These are phyloP conservation scores for Huntiella bhutanensis DNA, from an alignment of 2,329 filamentous ascomycete species.

Conservation along the genomic window DNA sequence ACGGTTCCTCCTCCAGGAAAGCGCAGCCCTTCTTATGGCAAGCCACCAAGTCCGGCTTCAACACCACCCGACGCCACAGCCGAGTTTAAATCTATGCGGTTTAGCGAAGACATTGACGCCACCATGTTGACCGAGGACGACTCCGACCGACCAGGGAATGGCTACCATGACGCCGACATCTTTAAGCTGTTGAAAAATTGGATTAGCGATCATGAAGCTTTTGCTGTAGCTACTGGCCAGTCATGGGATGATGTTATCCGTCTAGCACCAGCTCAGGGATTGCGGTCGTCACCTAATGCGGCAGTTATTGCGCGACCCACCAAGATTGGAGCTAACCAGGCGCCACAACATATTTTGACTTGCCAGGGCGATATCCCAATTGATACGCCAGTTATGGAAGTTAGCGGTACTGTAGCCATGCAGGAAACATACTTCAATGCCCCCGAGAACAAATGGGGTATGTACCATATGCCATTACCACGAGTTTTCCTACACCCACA, in stretches of 20 bases:
- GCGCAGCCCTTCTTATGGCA: constrained; percentile 42
- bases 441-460: constrained; percentile 46
- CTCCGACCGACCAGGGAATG: no score
- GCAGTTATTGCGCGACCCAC: constrained; percentile 23
- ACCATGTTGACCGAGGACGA: no score
- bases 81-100: no score
- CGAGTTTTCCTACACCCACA: constrained; percentile 78
- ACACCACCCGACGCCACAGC: constrained; percentile 43
- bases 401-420: constrained; percentile 60
- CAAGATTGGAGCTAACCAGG: constrained; percentile 26
- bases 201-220: constrained; percentile 53
- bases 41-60: constrained; percentile 58
- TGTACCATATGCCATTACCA: constrained; percentile 44
- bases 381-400: constrained; percentile 42
- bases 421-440: constrained; percentile 54
- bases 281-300: constrained; percentile 24
- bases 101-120: no score
- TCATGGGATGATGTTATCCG: constrained; percentile 51
- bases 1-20: constrained; percentile 38
- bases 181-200: constrained; percentile 42
- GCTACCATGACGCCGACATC: no score
- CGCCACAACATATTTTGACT: no score
- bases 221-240: constrained; percentile 49
- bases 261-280: constrained; percentile 24
- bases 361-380: constrained; percentile 30